Evolutionary conservation across 495 filamentous ascomycete species (phyloP), one percentile per base, ranked within the genome.

Genomic region (Friedmanniomyces simplex): DNA sequence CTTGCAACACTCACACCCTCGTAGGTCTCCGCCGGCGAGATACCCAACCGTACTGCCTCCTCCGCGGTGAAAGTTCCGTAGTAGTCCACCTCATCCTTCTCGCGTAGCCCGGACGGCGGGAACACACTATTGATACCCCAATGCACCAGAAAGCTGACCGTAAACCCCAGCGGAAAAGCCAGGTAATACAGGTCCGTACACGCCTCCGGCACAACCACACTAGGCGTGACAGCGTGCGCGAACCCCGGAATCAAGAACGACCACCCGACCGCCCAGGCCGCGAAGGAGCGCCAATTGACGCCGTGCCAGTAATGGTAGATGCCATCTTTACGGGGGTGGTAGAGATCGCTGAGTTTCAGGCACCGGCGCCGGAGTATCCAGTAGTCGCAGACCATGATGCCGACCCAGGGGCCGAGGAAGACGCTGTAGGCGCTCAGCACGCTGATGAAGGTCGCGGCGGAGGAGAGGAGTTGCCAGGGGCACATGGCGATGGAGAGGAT

Each of bases 401-500:
- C 79, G 13, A 79, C 82, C 52, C 87, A 81, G 0, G 85, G 84
- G 0, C 79, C 84, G 0, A 88, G 74, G 71, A 88, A 87, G 24
- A 87, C 78, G n/a, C 71, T 62, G 59, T 77, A 77, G 13, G 73
- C 73, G 13, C 63, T 63, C 71, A 85, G 76, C 65, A 84, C 84
- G 41, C 74, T 76, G 14, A 84, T 74, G 66, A 84, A 79, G 0
- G 72, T 79, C n/a, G 68, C 62, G 16, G 81, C 81, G 12, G 75
- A 79, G 34, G 71, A 76, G 18, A 84, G 67, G 34, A 84, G 82
- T 61, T 82, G 82, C 81, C 80, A 85, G 2, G 79, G 81, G 0
- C 79, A 77, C 11, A 80, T 68, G 22, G 73, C 77, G 76, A 79
- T 80, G 53, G 53, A 80, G 0, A 81, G 69, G 21, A 84, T 32